Evolutionary conservation across 805 yeast genomes (phyloP).

Genomic region (Starmerella cellae): DNA sequence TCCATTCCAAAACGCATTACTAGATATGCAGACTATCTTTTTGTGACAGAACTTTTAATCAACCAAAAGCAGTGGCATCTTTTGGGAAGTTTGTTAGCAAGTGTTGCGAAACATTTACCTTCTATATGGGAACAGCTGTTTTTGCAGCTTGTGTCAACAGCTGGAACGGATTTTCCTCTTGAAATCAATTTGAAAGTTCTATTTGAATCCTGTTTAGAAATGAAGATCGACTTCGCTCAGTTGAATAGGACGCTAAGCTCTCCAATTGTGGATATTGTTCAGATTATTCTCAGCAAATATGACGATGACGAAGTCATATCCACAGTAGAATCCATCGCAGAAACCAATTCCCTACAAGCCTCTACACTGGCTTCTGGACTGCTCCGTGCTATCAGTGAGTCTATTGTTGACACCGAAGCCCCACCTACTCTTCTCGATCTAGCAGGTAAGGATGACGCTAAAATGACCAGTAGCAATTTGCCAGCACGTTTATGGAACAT

Average conservation of each 20-base stretch:
- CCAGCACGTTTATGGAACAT: slow-evolving; percentile 24
- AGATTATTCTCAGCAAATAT: not conserved
- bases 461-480: not conserved
- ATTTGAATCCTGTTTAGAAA: not conserved
- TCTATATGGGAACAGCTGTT: slow-evolving; percentile 11
- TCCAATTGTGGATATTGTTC: slow-evolving; percentile 5
- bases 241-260: not conserved
- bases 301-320: not conserved
- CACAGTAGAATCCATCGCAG: not conserved
- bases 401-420: not conserved
- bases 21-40: slow-evolving; percentile 15
- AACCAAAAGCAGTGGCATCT: slow-evolving; percentile 1
- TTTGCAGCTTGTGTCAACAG: not conserved
- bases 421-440: not conserved
- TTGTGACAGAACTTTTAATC: slow-evolving; percentile 9
- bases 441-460: not conserved
- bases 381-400: slow-evolving; percentile 1
- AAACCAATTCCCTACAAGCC: slow-evolving; percentile 1
- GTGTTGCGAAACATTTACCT: slow-evolving; percentile 10
- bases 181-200: not conserved
- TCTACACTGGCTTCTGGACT: slow-evolving; percentile 9
- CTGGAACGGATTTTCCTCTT: not conserved
- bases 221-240: not conserved
- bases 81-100: slow-evolving; percentile 3
- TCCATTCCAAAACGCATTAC: slow-evolving; percentile 6